These are phyloP conservation scores for Verticillium isaacii DNA, from an alignment of 2,329 filamentous ascomycete species.

Conservation along the genomic window DNA sequence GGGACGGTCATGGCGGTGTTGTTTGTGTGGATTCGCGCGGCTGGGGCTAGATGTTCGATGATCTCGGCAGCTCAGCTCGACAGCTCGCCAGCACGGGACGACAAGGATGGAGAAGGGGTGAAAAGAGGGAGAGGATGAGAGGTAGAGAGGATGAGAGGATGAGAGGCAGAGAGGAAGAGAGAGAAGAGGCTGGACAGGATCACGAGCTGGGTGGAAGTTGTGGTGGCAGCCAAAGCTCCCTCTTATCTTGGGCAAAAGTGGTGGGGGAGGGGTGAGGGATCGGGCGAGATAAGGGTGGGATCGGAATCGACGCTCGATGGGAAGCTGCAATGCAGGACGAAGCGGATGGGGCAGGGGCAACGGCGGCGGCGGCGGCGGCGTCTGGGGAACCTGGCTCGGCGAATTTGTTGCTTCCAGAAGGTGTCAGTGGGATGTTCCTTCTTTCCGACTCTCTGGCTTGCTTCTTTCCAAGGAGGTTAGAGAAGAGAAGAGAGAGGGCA, in stretches of 20 bases:
- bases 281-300: neutral
- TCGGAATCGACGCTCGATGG: neutral
- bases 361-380: too few relatives aligned
- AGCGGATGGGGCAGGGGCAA: neutral
- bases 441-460: too few relatives aligned
- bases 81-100: neutral
- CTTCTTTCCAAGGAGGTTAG: neutral
- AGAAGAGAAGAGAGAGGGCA: neutral
- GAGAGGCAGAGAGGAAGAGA: neutral
- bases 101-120: neutral
- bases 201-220: neutral
- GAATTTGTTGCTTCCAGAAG: neutral
- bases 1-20: conserved; percentile 24
- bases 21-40: neutral
- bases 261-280: neutral
- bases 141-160: neutral
- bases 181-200: neutral
- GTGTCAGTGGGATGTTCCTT: neutral
- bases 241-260: neutral
- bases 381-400: neutral
- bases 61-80: neutral
- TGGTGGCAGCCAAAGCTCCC: neutral
- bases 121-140: neutral
- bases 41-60: neutral
- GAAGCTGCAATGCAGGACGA: neutral